phyloP scores from a whole-genome alignment of 768 basidiomycete genomes.

The Royoungia palumana region DNA sequence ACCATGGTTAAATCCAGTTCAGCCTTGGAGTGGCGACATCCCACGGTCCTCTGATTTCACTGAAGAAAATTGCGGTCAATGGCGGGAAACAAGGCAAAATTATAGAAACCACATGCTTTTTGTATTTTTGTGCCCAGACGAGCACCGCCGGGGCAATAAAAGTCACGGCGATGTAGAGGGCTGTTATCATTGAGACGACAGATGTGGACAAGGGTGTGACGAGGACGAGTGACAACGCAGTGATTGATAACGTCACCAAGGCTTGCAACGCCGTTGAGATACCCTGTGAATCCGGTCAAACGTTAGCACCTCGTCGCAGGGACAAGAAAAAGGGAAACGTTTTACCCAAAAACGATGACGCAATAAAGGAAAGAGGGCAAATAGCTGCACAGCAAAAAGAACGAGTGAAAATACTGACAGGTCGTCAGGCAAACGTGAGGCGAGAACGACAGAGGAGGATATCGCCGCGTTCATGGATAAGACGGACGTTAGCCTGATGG shows the following conservation, averaged over 20 bases:
- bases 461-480: slow-evolving; percentile 89
- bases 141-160: slow-evolving; percentile 72
- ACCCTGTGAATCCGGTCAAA: slow-evolving; percentile 37
- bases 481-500: slow-evolving; percentile 70
- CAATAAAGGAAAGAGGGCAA: slow-evolving; percentile 81
- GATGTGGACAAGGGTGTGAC: slow-evolving; percentile 53
- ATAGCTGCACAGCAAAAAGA: slow-evolving; percentile 76
- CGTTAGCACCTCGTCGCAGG: slow-evolving; percentile 9
- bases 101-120: slow-evolving; percentile 57
- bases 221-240: slow-evolving; percentile 48
- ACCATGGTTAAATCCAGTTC: slow-evolving; percentile 37
- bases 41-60: slow-evolving; percentile 89
- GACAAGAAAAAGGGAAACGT: slow-evolving; percentile 13
- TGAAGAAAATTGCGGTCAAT: slow-evolving; percentile 31
- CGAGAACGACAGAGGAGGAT: slow-evolving; percentile 88
- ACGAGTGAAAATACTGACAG: slow-evolving; percentile 86
- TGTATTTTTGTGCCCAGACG: slow-evolving; percentile 84
- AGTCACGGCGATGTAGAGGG: slow-evolving; percentile 53
- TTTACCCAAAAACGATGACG: slow-evolving; percentile 68
- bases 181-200: slow-evolving; percentile 50
- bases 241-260: slow-evolving; percentile 51
- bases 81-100: slow-evolving; percentile 11
- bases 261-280: slow-evolving; percentile 46
- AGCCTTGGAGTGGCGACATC: slow-evolving; percentile 80
- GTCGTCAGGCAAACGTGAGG: slow-evolving; percentile 82